Evolutionary conservation across 306 rosid species (phyloP).

Genomic region (Prunus persica): Prunus_persica_NCBIv2 NC_034010.1:21938501-21939000

Average conservation of each 20-base stretch:
- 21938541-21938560: not conserved
- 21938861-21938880: constrained; percentile 78
- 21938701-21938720: not conserved
- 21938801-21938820: constrained; percentile 82
- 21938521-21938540: not conserved
- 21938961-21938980: constrained; percentile 82
- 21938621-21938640: constrained; percentile 50
- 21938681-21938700: constrained; percentile 14
- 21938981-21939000: constrained; percentile 79
- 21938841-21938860: constrained; percentile 86
- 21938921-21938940: constrained; percentile 88
- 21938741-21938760: not conserved
- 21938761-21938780: not conserved
- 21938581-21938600: not conserved
- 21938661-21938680: constrained; percentile 57
- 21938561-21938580: not conserved
- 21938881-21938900: constrained; percentile 78
- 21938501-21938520: not conserved
- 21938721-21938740: not conserved
- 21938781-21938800: constrained; percentile 20
- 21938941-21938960: constrained; percentile 81
- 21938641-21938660: constrained; percentile 51
- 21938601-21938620: constrained; percentile 24
- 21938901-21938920: constrained; percentile 78
- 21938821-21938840: constrained; percentile 95